These are phyloP conservation scores for Colletotrichum gigasporum DNA, from an alignment of 2,329 filamentous ascomycete species.

Conservation along the genomic window DNA sequence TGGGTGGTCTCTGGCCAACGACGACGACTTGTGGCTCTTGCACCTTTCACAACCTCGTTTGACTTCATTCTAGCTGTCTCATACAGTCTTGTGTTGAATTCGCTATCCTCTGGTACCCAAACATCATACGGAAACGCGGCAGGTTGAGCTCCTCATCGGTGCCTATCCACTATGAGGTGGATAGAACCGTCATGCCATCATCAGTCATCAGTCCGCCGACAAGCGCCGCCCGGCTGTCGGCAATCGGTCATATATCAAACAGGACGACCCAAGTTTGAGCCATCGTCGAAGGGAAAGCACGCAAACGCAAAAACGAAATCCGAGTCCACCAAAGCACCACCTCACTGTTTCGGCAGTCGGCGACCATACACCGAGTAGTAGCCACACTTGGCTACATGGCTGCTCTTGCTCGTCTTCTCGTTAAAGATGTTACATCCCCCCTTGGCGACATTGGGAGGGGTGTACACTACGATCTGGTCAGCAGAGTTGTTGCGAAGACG, in stretches of 20 bases:
- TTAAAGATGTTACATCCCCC: slow-evolving; percentile 86
- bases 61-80: neutral
- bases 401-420: slow-evolving; percentile 76
- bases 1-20: slow-evolving; percentile 23
- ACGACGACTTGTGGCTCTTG: slow-evolving; percentile 27
- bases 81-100: slow-evolving; percentile 16
- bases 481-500: neutral
- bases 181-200: slow-evolving; percentile 25
- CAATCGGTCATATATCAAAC: slow-evolving; percentile 9
- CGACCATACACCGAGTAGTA: slow-evolving; percentile 74
- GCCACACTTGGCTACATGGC: slow-evolving; percentile 74
- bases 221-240: slow-evolving; percentile 23
- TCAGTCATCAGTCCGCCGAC: slow-evolving; percentile 22
- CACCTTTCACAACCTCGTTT: slow-evolving; percentile 23
- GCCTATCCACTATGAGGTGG: slow-evolving; percentile 10
- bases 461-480: slow-evolving; percentile 69
- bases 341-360: slow-evolving; percentile 51
- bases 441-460: slow-evolving; percentile 87
- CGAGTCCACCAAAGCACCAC: neutral
- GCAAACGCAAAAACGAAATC: slow-evolving; percentile 8
- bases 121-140: slow-evolving; percentile 3
- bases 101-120: slow-evolving; percentile 26
- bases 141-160: slow-evolving; percentile 27
- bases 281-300: slow-evolving; percentile 5
- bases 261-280: slow-evolving; percentile 11